Percentiles rank a stretch among this genome's conserved stretches.
Conservation (phyloP, 352 stramenopile species). For the Discostella stelligera region DNA sequence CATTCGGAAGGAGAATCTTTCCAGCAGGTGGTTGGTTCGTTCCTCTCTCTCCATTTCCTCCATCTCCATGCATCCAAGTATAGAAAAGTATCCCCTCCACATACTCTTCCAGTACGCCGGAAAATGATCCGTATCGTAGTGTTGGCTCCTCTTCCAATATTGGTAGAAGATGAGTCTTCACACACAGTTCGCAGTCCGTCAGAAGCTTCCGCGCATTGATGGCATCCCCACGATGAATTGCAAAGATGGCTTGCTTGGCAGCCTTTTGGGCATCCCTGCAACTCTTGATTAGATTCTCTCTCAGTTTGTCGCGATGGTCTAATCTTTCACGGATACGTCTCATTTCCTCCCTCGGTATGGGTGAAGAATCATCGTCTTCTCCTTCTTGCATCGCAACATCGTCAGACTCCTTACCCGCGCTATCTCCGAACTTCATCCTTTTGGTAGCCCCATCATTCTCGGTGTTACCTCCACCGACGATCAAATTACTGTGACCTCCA, state of each 20-base stretch:
- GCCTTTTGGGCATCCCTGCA: conserved; percentile 92
- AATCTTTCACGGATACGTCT: conserved; percentile 72
- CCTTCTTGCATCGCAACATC: conserved; percentile 14
- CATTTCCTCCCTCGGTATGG: conserved; percentile 53
- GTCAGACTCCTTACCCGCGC: background rate
- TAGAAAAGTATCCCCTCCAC: conserved; percentile 90
- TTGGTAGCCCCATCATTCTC: conserved; percentile 10
- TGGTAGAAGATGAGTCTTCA: conserved; percentile 82
- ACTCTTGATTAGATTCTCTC: conserved; percentile 93
- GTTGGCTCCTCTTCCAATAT: conserved; percentile 86
- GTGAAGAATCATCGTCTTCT: background rate
- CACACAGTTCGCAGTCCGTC: conserved; percentile 64
- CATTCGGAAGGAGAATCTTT: conserved; percentile 39
- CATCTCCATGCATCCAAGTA: conserved; percentile 81
- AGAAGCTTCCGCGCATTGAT: conserved; percentile 69
- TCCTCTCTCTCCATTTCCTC: conserved; percentile 10
- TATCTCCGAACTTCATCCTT: conserved; percentile 18
- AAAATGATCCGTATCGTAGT: conserved; percentile 84
- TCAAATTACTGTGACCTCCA: conserved; percentile 3
- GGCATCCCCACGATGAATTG: conserved; percentile 87
- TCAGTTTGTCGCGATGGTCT: conserved; percentile 89
- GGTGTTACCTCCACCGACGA: background rate
- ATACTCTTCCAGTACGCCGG: conserved; percentile 91
- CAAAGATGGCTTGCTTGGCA: conserved; percentile 93
- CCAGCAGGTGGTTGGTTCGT: conserved; percentile 49